phyloP scores from a whole-genome alignment of 345 rosid species.

The Sisymbrium altissimum region DNA sequence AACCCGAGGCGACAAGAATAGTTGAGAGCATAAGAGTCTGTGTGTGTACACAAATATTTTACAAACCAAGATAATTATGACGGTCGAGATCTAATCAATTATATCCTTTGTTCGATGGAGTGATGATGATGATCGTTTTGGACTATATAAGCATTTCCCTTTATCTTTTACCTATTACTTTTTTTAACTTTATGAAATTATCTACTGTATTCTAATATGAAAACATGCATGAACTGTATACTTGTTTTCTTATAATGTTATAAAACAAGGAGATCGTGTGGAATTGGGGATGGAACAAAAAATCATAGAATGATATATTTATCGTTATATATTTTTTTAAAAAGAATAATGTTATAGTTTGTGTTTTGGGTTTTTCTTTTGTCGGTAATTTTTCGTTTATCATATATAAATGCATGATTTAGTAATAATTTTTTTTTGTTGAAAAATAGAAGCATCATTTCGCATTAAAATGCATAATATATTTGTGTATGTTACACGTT shows the following conservation, averaged over 20 bases:
- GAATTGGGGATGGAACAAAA: not conserved
- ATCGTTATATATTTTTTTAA: too few species aligned
- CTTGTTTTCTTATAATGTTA: not conserved
- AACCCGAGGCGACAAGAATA: conserved; percentile 33
- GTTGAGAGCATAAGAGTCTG: conserved; percentile 19
- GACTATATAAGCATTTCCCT: conserved; percentile 15
- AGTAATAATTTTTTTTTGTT: not conserved
- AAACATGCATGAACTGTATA: not conserved
- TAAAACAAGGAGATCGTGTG: not conserved
- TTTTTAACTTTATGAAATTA: not conserved
- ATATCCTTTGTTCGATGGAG: conserved; percentile 14
- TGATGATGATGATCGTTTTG: conserved; percentile 29
- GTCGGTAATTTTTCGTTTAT: not conserved
- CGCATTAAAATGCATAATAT: conserved; percentile 5
- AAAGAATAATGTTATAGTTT: too few species aligned
- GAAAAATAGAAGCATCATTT: not conserved
- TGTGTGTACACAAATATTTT: conserved; percentile 32
- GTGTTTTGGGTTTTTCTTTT: not conserved
- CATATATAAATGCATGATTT: not conserved
- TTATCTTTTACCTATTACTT: not conserved
- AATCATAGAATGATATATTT: not conserved
- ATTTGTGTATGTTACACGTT: conserved; percentile 16
- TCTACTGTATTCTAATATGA: not conserved
- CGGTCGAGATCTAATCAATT: conserved; percentile 29
- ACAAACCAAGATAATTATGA: conserved; percentile 9